These are phyloP conservation scores for Cercospora beticola DNA, from an alignment of 2,329 filamentous ascomycete genomes.

Conservation along the genomic window DNA sequence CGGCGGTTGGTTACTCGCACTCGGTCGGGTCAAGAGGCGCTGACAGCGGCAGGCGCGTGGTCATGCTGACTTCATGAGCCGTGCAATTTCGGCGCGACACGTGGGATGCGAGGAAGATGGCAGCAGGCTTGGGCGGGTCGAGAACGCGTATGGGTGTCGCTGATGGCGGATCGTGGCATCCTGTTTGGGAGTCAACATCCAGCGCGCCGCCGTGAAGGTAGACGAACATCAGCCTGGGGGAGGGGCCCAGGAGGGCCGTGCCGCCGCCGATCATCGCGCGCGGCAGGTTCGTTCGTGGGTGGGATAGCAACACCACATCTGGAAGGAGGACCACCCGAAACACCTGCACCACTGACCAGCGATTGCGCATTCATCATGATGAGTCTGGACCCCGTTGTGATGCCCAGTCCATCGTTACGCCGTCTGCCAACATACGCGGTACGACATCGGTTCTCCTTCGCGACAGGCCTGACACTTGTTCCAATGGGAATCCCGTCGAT, in stretches of 20 bases:
- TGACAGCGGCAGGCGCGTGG: neutral
- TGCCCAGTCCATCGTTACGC: neutral
- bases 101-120: neutral
- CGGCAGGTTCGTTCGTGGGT: neutral
- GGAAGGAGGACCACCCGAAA: neutral
- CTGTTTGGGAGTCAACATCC: slow-evolving; percentile 9
- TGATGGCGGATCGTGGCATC: slow-evolving; percentile 8
- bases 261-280: neutral
- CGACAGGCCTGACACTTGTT: neutral
- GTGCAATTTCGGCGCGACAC: neutral
- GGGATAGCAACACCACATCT: slow-evolving; percentile 7
- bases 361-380: neutral
- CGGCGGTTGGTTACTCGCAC: neutral
- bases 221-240: neutral
- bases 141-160: neutral
- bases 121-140: neutral
- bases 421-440: neutral
- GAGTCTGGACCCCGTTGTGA: neutral
- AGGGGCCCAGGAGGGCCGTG: neutral
- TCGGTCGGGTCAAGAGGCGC: slow-evolving; percentile 10
- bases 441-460: neutral
- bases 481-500: neutral
- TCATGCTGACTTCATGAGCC: slow-evolving; percentile 10
- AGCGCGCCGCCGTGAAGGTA: slow-evolving; percentile 2
- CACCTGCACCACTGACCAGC: neutral